phyloP scores from a whole-genome alignment of 2,329 filamentous ascomycete species.

The Pseudogymnoascus sp. region DNA sequence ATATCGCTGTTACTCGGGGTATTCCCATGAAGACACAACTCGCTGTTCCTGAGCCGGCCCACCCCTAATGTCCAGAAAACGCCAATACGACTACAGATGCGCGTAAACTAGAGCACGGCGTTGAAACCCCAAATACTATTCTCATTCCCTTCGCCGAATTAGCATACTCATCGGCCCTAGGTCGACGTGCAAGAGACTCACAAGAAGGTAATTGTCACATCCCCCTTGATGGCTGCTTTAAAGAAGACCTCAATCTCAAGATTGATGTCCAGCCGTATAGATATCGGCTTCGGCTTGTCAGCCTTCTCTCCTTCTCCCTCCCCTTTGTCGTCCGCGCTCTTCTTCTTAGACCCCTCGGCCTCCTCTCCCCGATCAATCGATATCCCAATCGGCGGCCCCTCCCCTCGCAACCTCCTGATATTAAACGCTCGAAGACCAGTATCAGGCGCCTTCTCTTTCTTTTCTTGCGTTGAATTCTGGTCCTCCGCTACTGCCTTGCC shows the following conservation, averaged over 20 bases:
- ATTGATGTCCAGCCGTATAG: conserved; percentile 65
- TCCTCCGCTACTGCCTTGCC: neutral
- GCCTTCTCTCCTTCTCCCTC: conserved; percentile 36
- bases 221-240: conserved; percentile 59
- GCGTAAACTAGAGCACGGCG: neutral
- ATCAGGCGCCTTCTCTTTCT: conserved; percentile 8
- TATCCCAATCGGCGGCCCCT: conserved; percentile 18
- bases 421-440: conserved; percentile 23
- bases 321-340: conserved; percentile 21
- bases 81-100: neutral
- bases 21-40: neutral
- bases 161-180: neutral
- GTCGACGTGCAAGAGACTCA: conserved; percentile 12
- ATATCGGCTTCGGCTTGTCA: conserved; percentile 52
- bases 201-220: conserved; percentile 54
- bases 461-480: neutral
- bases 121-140: neutral
- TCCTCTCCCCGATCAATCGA: conserved; percentile 13
- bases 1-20: neutral
- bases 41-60: neutral
- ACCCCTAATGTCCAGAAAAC: neutral
- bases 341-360: conserved; percentile 15
- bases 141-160: neutral
- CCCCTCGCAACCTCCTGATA: conserved; percentile 16
- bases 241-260: conserved; percentile 72